Evolutionary conservation across 805 yeast genomes (phyloP).

Genomic region (Gaillardinia entomophila): DNA sequence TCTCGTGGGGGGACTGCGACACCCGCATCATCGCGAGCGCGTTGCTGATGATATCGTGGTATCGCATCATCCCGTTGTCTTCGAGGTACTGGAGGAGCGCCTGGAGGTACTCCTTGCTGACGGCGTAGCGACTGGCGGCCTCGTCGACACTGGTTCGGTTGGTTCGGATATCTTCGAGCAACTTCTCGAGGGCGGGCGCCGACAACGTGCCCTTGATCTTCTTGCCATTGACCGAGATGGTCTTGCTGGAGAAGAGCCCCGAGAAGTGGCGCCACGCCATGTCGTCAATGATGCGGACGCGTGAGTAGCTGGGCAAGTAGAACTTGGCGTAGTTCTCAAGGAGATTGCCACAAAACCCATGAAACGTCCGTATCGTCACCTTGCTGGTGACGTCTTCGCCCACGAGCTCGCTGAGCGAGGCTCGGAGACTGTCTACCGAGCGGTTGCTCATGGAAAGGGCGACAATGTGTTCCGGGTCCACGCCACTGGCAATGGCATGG

Average conservation of each 20-base stretch:
- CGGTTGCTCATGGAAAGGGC: constrained; percentile 66
- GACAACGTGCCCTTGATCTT: constrained; percentile 17
- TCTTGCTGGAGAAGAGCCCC: constrained; percentile 28
- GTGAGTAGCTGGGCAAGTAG: constrained; percentile 7
- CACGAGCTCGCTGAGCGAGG: constrained; percentile 22
- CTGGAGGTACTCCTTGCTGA: constrained; percentile 21
- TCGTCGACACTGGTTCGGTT: constrained; percentile 14
- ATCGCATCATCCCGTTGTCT: constrained; percentile 28
- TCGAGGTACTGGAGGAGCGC: constrained; percentile 23
- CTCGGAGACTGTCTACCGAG: constrained; percentile 48
- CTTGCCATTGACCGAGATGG: constrained; percentile 20
- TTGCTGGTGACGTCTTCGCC: constrained; percentile 25
- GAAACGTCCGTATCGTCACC: constrained; percentile 54
- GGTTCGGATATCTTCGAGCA: constrained; percentile 16
- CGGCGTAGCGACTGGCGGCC: constrained; percentile 17
- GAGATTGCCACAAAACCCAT: constrained; percentile 51
- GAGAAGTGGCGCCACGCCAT: constrained; percentile 42
- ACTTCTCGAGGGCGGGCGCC: constrained; percentile 15
- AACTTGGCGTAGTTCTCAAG: constrained; percentile 30
- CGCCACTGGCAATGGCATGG: constrained; percentile 31
- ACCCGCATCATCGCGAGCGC: constrained; percentile 23
- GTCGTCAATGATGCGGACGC: constrained; percentile 44
- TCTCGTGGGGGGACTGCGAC: constrained; percentile 11
- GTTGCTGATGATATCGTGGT: constrained; percentile 28
- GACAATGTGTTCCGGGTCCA: constrained; percentile 50